Base-by-base conservation (phyloP, 768 basidiomycete species). In the Boletellus emodensis region DNA sequence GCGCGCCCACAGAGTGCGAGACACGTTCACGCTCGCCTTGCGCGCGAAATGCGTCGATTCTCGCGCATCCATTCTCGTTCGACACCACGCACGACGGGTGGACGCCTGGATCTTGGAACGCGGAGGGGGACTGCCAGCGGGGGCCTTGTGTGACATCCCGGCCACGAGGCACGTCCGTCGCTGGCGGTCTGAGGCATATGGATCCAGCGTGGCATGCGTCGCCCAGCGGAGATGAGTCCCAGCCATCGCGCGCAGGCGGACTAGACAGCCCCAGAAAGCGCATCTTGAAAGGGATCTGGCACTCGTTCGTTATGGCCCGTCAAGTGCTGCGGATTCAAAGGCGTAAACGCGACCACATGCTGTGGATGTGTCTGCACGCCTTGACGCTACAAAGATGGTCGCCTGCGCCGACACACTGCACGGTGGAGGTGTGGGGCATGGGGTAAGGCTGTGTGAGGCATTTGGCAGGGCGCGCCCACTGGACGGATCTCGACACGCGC, bases 361-460 rank as follows among this genome's bases (percentile, higher is more conserved):
- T 52, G 61, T 55, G 18, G 34, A 40, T 43, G 35, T 22, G 60
- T 48, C 51, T 30, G 49, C n/a, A 26, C 41, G 8, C 40, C 53
- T 44, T 39, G 52, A 48, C 54, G 50, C 50, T 22, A 63, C 64
- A 61, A 59, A 61, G 56, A 56, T 55, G 64, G 63, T 20, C 43
- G 46, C 37, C 53, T 64, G 48, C 28, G 56, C 44, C 38, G 50
- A 51, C 61, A 65, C 42, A 56, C 63, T 54, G 54, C 49, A 50
- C 22, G 38, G 33, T 44, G 48, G 41, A 44, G 49, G 46, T 60
- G 54, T 54, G 63, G 61, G 55, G 56, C 54, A 56, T 55, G 63
- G 63, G 63, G 63, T 56, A 56, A 63, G 54, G 58, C 61, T 56
- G 49, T 60, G 45, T 48, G 55, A 46, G 48, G 46, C 22, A 37